Conservation (phyloP, 2,329 filamentous ascomycete genomes). For the Epichloe baconii region DNA sequence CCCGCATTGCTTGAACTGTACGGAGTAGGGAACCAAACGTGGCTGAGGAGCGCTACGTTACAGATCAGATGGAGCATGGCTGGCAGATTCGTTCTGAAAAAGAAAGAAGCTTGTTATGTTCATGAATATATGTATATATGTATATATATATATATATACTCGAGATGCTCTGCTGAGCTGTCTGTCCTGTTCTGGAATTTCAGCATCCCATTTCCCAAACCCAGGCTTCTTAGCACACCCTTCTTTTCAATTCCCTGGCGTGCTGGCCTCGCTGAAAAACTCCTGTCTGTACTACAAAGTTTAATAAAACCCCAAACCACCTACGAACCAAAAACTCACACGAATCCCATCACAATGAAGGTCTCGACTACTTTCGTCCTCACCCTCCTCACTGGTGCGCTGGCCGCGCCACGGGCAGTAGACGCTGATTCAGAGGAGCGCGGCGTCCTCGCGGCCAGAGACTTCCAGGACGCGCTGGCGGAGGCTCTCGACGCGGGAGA, state of each 20-base stretch:
- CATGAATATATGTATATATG: too few species aligned
- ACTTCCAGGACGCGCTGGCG: neutral
- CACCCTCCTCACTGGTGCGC: constrained; percentile 6
- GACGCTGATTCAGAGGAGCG: neutral
- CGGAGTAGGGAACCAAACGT: neutral
- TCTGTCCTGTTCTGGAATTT: too few species aligned
- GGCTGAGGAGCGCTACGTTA: neutral
- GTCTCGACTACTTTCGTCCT: constrained; percentile 3
- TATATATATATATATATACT: too few species aligned
- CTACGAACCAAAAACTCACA: neutral
- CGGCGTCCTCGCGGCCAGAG: neutral
- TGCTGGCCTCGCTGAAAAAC: too few species aligned
- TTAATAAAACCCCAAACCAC: neutral
- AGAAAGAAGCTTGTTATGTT: too few species aligned
- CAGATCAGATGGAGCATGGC: neutral
- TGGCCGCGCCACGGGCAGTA: constrained; percentile 2
- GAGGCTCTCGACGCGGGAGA: neutral
- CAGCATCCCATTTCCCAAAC: too few species aligned
- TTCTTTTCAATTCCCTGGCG: too few species aligned
- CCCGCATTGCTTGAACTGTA: too few species aligned
- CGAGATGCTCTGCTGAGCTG: too few species aligned
- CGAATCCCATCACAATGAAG: constrained; percentile 1
- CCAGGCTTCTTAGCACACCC: too few species aligned
- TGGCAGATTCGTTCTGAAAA: too few species aligned
- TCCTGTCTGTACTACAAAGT: too few species aligned